Evolutionary conservation across 768 basidiomycete genomes (phyloP), one percentile per base, ranked within the genome.

Genomic region (Suillus lakei): DNA sequence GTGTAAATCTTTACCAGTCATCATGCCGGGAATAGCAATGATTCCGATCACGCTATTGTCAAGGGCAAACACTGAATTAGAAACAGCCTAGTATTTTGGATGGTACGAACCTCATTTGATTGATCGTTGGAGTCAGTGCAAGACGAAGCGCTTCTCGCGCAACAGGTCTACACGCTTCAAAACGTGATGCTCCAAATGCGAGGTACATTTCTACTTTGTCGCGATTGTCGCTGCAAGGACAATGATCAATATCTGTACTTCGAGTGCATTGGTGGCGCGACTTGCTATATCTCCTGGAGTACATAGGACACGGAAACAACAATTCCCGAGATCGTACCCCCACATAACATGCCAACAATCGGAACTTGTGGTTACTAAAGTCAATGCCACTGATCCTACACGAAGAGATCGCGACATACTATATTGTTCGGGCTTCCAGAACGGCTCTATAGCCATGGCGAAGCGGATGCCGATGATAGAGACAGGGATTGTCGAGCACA

Each of bases 131-230:
- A 6, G 91, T 87, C 5, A 96, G 80, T 0, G 94, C 90, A 30
- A 95, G 80, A 55, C 88, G 85, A n/a, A 96, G 84, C 0, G 91
- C 93, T 60, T 94, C 91, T 2, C 85, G 84, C 0, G 88, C 91
- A 53, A 96, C 84, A 0, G 94, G 93, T 64, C 85, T 84, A 72
- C 91, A 94, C 0, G 94, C 95, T 74, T 95, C 95, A 67, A 90
- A 85, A 18, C 94, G 82, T 0, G 91, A 88, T 0, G 93, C 95
- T 2, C 95, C 95, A 66, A 94, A 93, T 0, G 94, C 90, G 30
- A 96, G 87, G 68, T 92, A 91, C 39, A 87, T 90, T 74, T 97
- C 95, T 1, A 94, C 85, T 72, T 92, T 95, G 76, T 96, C 95
- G 32, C 84, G 78, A 72, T 93, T 95, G 66, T 95, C 94, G 65